Evolutionary conservation across 352 stramenopile species (phyloP), one percentile per base, ranked within the genome.

Genomic region (Pythium pyrilobum): DNA sequence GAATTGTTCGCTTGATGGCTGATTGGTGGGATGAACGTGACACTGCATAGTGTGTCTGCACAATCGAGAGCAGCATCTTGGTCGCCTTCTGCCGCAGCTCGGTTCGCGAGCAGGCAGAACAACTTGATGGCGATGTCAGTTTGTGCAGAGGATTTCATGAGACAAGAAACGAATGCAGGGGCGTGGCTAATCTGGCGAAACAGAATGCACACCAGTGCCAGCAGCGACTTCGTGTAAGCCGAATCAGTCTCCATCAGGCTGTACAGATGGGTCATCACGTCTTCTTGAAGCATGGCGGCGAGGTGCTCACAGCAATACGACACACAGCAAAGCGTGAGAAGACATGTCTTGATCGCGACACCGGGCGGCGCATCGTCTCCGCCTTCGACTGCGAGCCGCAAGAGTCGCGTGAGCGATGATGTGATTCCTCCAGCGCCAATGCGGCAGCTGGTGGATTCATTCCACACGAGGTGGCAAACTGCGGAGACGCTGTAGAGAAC

Each of bases 261-360:
- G 23, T 77, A 63, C 15, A 91, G 58, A 20, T 68, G 59, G 9
- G 56, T 38, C 40, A 85, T 59, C 27, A 85, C 53, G 6, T 59
- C 56, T 27, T 78, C 56, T 28, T 60, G 53, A 1, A 91, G 53
- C 80, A 91, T 85, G 5, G 64, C 42, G 20, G 64, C 47, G 5
- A 84, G 41, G 16, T 87, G 66, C 6, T 76, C 64, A 2, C 28
- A 18, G 23, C 23, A 67, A 20, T 80, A 62, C 3, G 80, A 57
- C 5, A 91, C 59, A 36, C 76, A 87, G 33, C 75, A 85, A 0
- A 91, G 64, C 16, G 75, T 78, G 27, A 91, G 56, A 8, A 89
- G 51, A n/a, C 64, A 74, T 8, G 64, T 72, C 16, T 33, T 16
- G 0, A 49, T 31, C 4, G 37, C 13, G 25, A 48, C 18, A 3